Evolutionary conservation across 495 filamentous ascomycete genomes (phyloP), one percentile per base, ranked within the genome.

Genomic region (Aspergillus sclerotiicarbonarius): DNA sequence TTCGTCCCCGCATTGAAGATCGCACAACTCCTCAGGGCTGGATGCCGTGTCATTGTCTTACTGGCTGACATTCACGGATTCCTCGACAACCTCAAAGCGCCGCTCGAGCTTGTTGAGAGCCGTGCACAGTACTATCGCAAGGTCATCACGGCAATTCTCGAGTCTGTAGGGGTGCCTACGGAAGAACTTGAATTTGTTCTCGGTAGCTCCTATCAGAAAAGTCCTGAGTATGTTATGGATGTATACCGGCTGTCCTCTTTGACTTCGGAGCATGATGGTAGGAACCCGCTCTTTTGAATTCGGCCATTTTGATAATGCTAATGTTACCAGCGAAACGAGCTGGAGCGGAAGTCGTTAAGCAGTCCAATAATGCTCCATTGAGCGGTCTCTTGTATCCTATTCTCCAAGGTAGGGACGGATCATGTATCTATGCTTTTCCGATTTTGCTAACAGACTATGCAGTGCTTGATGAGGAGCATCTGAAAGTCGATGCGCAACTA

Each of bases 261-360:
- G 51, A 39, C 56, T 13, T 65, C 64, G 15, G 64, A 66, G 53
- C 60, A 64, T 31, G 90, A 92, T 65, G 86, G 25, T 25, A 25
- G 25, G 25, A 25, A 3, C 5, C 5, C 5, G 25, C 25, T 5
- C 25, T 25, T 3, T 25, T 25, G 2, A 25, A 5, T 25, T n/a
- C n/a, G n/a, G 25, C 2, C 25, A 25, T 25, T 25, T 5, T 25
- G 25, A 25, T 2, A 25, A 25, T 25, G 25, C 25, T 25, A 25
- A 25, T 25, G 25, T 25, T 25, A 25, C 5, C 5, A 25, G 25
- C 90, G 6, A 88, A 89, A 68, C 93, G 90, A 71, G 91, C 91
- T 0, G 92, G 94, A 13, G 88, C 90, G 1, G 94, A 98, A 67
- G 82, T 98, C 7, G 92, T 98, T 44, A 98, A 98, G 78, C 91